Base-by-base conservation (phyloP, 176 grass and related monocot species). In the Carex parvula region DNA sequence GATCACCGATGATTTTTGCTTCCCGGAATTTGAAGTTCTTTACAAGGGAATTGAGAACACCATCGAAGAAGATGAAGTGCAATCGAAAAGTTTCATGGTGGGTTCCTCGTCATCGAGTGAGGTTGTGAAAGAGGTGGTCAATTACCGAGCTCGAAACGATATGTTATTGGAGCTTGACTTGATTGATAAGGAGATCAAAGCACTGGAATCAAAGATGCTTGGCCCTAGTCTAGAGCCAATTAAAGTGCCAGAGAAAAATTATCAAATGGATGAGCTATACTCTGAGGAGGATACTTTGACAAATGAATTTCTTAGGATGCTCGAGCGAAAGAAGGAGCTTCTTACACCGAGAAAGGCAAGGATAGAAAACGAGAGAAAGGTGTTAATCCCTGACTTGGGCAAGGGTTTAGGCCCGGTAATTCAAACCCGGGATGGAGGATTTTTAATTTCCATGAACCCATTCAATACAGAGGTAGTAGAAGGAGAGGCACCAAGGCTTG, bases 371-470 rank as follows among this genome's bases (percentile, higher is more conserved):
- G 79, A 81, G 46, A 80, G 89, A 79, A 85, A 81, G 62, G 41
- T 21, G 60, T 53, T 92, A 61, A 85, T 99, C 85, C 74, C 91
- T 2, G 91, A 99, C 58, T 75, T 99, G 80, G 93, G 96, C 0
- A 89, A 50, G 39, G 86, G 78, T 54, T 85, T 95, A 42, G 96
- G 96, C 12, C 83, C 89, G 1, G 88, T 74, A 7, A 78, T 99
- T 61, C 90, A 91, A 9, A 99, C 96, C 4, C 89, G 70, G 0
- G 90, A 99, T 85, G 90, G 91, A 1, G 96, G 96, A 7, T 99
- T 95, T 76, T 85, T 99, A 60, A 79, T 89, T 50, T 95, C 93
- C 20, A 89, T 89, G 93, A 99, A 94, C 56, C 96, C 96, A 33
- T 95, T 88, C 81, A 86, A 94, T 69, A 3, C 86, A 42, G 86